These are phyloP conservation scores for Ziziphus jujuba DNA, from an alignment of 306 rosid species.

Conservation along the genomic window DNA sequence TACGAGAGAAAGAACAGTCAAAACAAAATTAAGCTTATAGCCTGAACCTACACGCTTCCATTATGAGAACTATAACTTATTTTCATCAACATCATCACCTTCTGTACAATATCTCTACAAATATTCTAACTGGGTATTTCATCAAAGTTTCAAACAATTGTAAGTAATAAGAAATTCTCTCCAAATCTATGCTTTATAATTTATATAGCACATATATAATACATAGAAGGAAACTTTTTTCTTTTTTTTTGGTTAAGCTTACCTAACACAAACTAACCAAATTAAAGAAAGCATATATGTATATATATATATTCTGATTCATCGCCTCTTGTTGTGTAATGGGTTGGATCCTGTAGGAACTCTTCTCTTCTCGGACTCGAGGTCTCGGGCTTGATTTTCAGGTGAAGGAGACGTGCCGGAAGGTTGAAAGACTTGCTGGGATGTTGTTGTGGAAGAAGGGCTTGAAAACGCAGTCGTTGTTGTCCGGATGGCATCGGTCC, in stretches of 20 bases:
- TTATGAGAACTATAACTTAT: slow-evolving; percentile 12
- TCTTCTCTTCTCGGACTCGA: slow-evolving; percentile 59
- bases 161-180: not conserved
- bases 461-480: slow-evolving; percentile 9
- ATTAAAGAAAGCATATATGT: not conserved
- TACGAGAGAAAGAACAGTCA: not conserved
- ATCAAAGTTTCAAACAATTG: not conserved
- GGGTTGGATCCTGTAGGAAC: slow-evolving; percentile 98
- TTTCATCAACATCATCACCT: slow-evolving; percentile 32
- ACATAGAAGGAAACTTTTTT: not conserved
- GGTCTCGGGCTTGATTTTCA: slow-evolving; percentile 27
- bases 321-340: slow-evolving; percentile 86
- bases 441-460: slow-evolving; percentile 56
- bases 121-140: slow-evolving; percentile 36
- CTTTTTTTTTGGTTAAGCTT: not conserved
- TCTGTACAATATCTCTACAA: slow-evolving; percentile 56
- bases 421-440: slow-evolving; percentile 41
- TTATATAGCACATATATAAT: not conserved
- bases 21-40: not conserved
- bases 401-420: slow-evolving; percentile 23
- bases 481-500: slow-evolving; percentile 29
- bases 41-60: not conserved
- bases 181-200: not conserved
- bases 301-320: not conserved
- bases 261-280: slow-evolving; percentile 10